Base-by-base conservation (phyloP, 2,329 filamentous ascomycete species). In the Colletotrichum shisoi region DNA sequence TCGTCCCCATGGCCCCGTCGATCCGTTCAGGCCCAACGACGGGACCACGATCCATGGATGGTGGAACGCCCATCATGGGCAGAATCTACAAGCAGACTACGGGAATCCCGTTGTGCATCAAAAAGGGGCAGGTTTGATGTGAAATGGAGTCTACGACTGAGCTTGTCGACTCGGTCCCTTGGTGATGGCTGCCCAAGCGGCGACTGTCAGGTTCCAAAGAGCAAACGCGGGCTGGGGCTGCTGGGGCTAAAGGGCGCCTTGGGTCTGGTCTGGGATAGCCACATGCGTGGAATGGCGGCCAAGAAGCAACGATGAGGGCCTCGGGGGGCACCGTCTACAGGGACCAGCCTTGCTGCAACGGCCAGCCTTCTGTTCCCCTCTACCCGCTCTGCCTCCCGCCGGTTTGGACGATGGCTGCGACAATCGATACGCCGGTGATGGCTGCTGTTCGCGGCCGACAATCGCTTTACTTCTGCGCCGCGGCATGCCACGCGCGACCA, bases 131-230 rank as follows among this genome's bases (percentile, higher is more conserved):
- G 49, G 56, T 44, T 34, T 46, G 40, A 49, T 13, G 40, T 21
- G 48, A 49, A 54, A 68, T 46, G 40, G 57, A 39, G 53, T 24
- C 31, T 9, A 15, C 27, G 15, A 19, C 15, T 17, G 44, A n/a
- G 56, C 46, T 17, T 42, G 39, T 62, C 39, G 11, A 66, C 19
- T 34, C 21, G n/a, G 51, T 53, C 39, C 49, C 49, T 46, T 56
- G 21, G 24, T 39, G 51, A 67, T 68, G 57, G 66, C 45, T 68
- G 66, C 66, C 66, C 66, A 68, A 68, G 62, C 62, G 66, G 63
- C 66, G 57, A 62, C 64, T 37, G 57, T 68, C 66, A 57, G 66
- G 66, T 68, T 60, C 34, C 19, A 63, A 65, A 49, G 42, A 54
- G 46, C 63, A 52, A 58, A 63, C 53, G 46, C 60, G 60, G 63